These are phyloP conservation scores for Chalara sp. DNA, from an alignment of 2,329 filamentous ascomycete species.

Conservation along the genomic window DNA sequence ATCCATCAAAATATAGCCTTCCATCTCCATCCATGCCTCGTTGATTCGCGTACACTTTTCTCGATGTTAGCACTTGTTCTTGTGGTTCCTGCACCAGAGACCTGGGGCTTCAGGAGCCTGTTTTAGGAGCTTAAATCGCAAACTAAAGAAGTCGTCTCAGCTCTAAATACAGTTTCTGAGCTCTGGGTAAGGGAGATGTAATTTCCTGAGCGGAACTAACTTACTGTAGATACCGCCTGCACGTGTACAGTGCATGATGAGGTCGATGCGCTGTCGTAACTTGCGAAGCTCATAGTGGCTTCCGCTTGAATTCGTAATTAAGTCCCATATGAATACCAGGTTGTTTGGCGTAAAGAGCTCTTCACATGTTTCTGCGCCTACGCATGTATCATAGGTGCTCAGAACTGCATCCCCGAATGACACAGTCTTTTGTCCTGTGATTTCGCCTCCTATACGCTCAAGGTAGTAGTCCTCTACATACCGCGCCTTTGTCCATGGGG, in stretches of 20 bases:
- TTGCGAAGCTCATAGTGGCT: slow-evolving; percentile 66
- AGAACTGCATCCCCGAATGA: slow-evolving; percentile 54
- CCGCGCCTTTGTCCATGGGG: slow-evolving; percentile 50
- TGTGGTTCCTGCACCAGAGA: too few relatives aligned
- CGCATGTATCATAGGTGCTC: slow-evolving; percentile 50
- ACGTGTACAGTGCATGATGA: slow-evolving; percentile 64
- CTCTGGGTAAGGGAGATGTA: too few relatives aligned
- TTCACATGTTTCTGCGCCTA: slow-evolving; percentile 62
- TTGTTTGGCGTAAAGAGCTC: slow-evolving; percentile 52
- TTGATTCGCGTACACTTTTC: slow-evolving; percentile 50
- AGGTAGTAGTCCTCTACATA: slow-evolving; percentile 60
- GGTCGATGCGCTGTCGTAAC: slow-evolving; percentile 52
- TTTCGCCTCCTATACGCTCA: slow-evolving; percentile 41
- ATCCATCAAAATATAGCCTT: slow-evolving; percentile 51
- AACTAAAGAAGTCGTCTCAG: too few relatives aligned
- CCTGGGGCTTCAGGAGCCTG: too few relatives aligned
- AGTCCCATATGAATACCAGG: slow-evolving; percentile 50
- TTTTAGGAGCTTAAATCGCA: too few relatives aligned
- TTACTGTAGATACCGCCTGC: slow-evolving; percentile 46
- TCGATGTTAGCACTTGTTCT: too few relatives aligned
- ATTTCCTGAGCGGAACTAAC: too few relatives aligned
- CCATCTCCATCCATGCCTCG: slow-evolving; percentile 50
- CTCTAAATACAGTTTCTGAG: too few relatives aligned
- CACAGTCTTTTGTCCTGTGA: slow-evolving; percentile 43
- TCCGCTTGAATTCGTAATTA: slow-evolving; percentile 59